Percentiles rank a stretch among this genome's conserved stretches.
Evolutionary conservation across 2,329 filamentous ascomycete genomes (phyloP).

Genomic region (Plectosphaerella sp.): DNA sequence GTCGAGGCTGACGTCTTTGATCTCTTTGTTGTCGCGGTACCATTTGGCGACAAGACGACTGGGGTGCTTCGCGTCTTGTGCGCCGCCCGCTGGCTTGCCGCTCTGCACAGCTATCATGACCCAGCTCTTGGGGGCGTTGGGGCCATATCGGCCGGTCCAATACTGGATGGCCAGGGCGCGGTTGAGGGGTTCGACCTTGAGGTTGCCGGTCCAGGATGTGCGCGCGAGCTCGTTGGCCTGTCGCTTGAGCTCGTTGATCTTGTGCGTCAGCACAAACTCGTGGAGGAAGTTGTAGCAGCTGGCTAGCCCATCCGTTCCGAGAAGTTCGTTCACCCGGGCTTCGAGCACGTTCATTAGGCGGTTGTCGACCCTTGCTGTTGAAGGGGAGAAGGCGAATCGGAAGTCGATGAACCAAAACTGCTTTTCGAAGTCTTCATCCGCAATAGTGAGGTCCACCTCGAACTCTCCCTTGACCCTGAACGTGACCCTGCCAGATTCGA

Average conservation of each 20-base stretch:
- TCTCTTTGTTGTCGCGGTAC: conserved; percentile 78
- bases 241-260: conserved; percentile 75
- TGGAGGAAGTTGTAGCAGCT: conserved; percentile 87
- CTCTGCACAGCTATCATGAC: conserved; percentile 79
- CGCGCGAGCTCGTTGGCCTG: conserved; percentile 70
- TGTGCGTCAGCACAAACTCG: conserved; percentile 83
- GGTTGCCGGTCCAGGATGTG: conserved; percentile 70
- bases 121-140: conserved; percentile 74
- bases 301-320: conserved; percentile 65
- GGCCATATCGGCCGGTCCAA: conserved; percentile 63
- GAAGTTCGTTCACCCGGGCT: conserved; percentile 63
- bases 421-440: conserved; percentile 74
- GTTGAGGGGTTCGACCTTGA: conserved; percentile 76
- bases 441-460: conserved; percentile 88
- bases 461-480: conserved; percentile 83
- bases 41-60: conserved; percentile 66
- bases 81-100: conserved; percentile 40
- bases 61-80: conserved; percentile 35
- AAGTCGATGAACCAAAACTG: conserved; percentile 96
- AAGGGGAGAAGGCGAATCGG: conserved; percentile 74
- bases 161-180: conserved; percentile 86
- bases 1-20: conserved; percentile 61
- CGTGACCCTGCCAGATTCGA: conserved; percentile 83
- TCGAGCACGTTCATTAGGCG: conserved; percentile 65
- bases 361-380: conserved; percentile 56